Evolutionary conservation across 2,329 filamentous ascomycete genomes (phyloP).

Genomic region (Aspergillus sp.): DNA sequence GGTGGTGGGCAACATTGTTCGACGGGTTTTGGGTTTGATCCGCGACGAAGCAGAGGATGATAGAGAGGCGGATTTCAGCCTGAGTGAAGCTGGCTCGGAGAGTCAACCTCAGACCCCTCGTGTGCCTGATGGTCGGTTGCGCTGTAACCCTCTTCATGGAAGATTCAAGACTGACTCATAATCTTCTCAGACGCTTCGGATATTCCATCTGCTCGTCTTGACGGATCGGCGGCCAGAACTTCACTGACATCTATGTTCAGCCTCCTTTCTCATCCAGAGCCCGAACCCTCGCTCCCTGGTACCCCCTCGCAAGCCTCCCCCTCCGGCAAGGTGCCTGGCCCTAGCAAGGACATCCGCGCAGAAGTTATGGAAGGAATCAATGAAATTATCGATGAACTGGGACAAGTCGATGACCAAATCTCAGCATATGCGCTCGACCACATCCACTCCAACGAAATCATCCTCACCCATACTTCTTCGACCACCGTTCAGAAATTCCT

Average conservation of each 20-base stretch:
- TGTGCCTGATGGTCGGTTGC: constrained; percentile 27
- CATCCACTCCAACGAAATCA: constrained; percentile 87
- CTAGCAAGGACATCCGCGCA: constrained; percentile 64
- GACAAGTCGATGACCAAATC: constrained; percentile 88
- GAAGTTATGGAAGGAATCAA: constrained; percentile 92
- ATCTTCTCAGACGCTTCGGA: constrained; percentile 19
- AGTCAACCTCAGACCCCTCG: constrained; percentile 40
- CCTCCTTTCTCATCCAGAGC: constrained; percentile 64
- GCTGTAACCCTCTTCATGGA: not conserved
- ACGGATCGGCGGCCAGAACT: constrained; percentile 45
- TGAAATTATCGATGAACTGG: constrained; percentile 92
- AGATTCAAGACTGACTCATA: not conserved
- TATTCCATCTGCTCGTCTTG: constrained; percentile 21
- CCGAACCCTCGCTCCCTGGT: constrained; percentile 37
- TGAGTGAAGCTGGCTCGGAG: constrained; percentile 56
- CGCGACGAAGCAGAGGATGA: constrained; percentile 84
- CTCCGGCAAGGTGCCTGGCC: constrained; percentile 25
- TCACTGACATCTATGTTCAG: constrained; percentile 74
- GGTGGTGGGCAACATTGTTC: constrained; percentile 88
- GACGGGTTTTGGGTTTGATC: constrained; percentile 81
- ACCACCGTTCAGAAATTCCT: constrained; percentile 85
- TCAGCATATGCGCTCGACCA: constrained; percentile 81
- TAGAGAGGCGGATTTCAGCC: constrained; percentile 55
- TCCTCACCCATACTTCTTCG: constrained; percentile 82
- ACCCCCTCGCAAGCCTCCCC: constrained; percentile 29